Conservation (phyloP, 140 eudicot genomes). For the Eryngium alpinum region DNA sequence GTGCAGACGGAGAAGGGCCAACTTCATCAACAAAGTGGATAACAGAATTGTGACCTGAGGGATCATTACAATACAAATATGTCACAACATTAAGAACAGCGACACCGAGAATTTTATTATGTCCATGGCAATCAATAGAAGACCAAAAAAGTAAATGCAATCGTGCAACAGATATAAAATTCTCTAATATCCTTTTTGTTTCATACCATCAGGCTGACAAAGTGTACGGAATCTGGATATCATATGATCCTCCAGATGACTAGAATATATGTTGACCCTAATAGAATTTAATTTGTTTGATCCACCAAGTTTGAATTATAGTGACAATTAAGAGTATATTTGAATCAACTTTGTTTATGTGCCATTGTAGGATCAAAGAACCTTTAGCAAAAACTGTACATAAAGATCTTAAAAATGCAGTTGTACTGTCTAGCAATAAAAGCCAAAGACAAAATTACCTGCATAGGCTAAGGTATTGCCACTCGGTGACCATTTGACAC, state of each 20-base stretch:
- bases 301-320: not conserved
- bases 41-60: conserved; percentile 93
- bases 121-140: not conserved
- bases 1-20: conserved; percentile 94
- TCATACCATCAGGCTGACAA: not conserved
- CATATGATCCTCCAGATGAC: not conserved
- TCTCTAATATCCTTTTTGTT: not conserved
- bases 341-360: not conserved
- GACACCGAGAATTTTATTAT: not conserved
- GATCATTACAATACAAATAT: not conserved
- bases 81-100: not conserved
- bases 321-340: not conserved
- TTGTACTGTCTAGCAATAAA: conserved; percentile 8
- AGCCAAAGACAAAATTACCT: conserved; percentile 42
- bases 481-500: conserved; percentile 94
- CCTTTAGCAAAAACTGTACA: not conserved
- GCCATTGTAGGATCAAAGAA: too few species aligned
- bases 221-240: not conserved
- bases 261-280: too few species aligned
- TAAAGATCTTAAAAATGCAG: conserved; percentile 2
- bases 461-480: conserved; percentile 89
- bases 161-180: not conserved
- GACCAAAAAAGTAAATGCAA: not conserved
- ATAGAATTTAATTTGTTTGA: not conserved
- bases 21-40: conserved; percentile 91